A percentile compares a stretch with the other conserved stretches of the same genome.
Evolutionary conservation across 2,329 filamentous ascomycete genomes (phyloP).

Genomic region (Cladosporium sp.): DNA sequence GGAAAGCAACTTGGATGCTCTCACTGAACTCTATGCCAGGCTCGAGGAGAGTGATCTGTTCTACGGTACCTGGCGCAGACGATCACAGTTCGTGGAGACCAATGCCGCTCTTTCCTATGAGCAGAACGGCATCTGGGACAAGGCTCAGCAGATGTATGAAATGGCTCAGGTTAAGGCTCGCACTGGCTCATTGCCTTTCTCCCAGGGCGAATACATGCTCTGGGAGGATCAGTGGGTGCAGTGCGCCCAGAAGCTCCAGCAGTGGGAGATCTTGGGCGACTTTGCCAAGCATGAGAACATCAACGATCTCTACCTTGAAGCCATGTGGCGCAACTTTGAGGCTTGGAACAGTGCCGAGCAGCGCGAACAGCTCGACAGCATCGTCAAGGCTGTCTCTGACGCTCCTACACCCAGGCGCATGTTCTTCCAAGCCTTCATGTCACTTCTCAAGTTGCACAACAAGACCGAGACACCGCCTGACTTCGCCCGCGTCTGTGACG

Average conservation of each 20-base stretch:
- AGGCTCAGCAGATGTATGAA: conserved; percentile 95
- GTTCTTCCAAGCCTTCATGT: conserved; percentile 99
- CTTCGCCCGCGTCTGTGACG: conserved; percentile 87
- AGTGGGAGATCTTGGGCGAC: conserved; percentile 97
- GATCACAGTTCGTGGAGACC: conserved; percentile 94
- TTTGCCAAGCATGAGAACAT: conserved; percentile 99
- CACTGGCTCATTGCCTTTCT: conserved; percentile 93
- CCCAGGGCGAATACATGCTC: conserved; percentile 94
- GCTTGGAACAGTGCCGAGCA: conserved; percentile 87
- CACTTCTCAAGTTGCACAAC: conserved; percentile 86
- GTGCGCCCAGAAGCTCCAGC: conserved; percentile 95
- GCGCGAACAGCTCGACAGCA: conserved; percentile 81
- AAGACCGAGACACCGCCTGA: conserved; percentile 76
- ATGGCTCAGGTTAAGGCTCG: conserved; percentile 94
- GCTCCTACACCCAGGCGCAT: conserved; percentile 88
- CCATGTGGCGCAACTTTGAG: conserved; percentile 91
- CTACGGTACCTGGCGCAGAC: conserved; percentile 92
- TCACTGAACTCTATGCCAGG: conserved; percentile 88
- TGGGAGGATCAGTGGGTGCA: conserved; percentile 99
- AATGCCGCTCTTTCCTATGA: conserved; percentile 97
- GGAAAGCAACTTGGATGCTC: conserved; percentile 91
- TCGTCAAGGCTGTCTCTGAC: conserved; percentile 97
- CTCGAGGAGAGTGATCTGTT: conserved; percentile 96
- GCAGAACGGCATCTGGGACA: conserved; percentile 99
- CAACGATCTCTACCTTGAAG: conserved; percentile 91